Evolutionary conservation across 1,284 basidiomycete genomes (phyloP).

Genomic region (Papiliotrema terrestris): DNA sequence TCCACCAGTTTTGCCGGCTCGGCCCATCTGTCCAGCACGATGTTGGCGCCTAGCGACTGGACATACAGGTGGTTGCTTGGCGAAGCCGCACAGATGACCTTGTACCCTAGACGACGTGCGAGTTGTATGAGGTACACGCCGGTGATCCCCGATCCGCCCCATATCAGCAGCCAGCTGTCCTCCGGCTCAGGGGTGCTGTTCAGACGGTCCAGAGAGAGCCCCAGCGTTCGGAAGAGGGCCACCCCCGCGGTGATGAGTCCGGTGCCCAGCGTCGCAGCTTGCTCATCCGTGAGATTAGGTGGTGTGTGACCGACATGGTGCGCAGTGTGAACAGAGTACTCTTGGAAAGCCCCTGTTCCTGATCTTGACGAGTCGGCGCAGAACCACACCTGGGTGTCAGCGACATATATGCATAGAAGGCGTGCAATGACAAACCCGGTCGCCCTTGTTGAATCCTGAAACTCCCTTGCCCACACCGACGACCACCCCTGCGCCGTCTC

Average conservation of each 20-base stretch:
- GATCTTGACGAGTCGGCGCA: conserved; percentile 20
- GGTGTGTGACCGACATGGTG: conserved; percentile 23
- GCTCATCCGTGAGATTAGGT: conserved; percentile 12
- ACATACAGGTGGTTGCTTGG: conserved; percentile 43
- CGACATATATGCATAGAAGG: neutral
- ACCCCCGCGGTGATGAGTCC: conserved; percentile 29
- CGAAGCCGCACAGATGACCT: conserved; percentile 50
- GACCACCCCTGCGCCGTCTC: conserved; percentile 27
- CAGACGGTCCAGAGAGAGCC: conserved; percentile 5
- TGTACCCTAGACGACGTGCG: conserved; percentile 47
- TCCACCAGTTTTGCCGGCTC: conserved; percentile 24
- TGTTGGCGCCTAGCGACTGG: conserved; percentile 48
- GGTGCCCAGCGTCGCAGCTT: conserved; percentile 27
- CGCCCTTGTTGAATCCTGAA: conserved; percentile 16
- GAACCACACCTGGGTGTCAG: conserved; percentile 25
- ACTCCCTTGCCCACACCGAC: conserved; percentile 19
- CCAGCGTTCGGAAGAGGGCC: conserved; percentile 21
- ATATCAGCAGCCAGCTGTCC: conserved; percentile 19
- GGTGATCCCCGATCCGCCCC: conserved; percentile 24
- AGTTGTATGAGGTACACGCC: conserved; percentile 51
- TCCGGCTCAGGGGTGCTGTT: neutral
- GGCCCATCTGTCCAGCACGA: conserved; percentile 47
- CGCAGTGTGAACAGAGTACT: conserved; percentile 22
- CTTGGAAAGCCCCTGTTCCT: conserved; percentile 25
- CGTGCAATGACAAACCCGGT: conserved; percentile 23